A percentile compares a stretch with the other conserved stretches of the same genome.
Conservation (phyloP, 176 grass and related monocot genomes). For the Juncus inflexus region DNA sequence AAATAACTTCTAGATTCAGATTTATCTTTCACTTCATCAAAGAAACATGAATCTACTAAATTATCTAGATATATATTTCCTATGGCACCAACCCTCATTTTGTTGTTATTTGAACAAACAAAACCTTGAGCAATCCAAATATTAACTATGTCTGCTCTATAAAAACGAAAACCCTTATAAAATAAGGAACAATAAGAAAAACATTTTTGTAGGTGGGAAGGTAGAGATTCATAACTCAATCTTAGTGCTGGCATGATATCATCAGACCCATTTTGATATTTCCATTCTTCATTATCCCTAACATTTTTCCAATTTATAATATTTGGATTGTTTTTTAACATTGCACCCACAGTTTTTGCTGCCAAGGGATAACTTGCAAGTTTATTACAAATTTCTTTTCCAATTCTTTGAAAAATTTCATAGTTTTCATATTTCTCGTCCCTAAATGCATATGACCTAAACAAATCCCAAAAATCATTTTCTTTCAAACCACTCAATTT, state of each 20-base stretch:
- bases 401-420: background rate
- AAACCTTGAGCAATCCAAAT: conserved; percentile 29
- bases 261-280: background rate
- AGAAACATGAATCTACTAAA: background rate
- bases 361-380: conserved; percentile 9
- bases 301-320: background rate
- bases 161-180: conserved; percentile 6
- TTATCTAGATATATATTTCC: conserved; percentile 9
- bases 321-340: background rate
- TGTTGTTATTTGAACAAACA: background rate
- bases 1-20: background rate
- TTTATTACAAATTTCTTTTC: background rate
- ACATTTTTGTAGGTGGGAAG: conserved; percentile 7
- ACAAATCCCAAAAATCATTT: conserved; percentile 7
- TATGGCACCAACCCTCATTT: background rate
- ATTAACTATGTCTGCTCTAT: background rate
- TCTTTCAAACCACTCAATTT: conserved; percentile 6
- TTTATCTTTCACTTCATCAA: background rate
- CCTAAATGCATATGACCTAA: conserved; percentile 6
- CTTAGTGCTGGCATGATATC: conserved; percentile 7
- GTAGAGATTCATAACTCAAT: conserved; percentile 19
- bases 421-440: background rate
- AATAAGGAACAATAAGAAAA: conserved; percentile 20
- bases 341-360: conserved; percentile 2
- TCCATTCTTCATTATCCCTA: conserved; percentile 6